Base-by-base conservation (phyloP, 305 asterid genomes). In the Ruellia speciosa region DNA sequence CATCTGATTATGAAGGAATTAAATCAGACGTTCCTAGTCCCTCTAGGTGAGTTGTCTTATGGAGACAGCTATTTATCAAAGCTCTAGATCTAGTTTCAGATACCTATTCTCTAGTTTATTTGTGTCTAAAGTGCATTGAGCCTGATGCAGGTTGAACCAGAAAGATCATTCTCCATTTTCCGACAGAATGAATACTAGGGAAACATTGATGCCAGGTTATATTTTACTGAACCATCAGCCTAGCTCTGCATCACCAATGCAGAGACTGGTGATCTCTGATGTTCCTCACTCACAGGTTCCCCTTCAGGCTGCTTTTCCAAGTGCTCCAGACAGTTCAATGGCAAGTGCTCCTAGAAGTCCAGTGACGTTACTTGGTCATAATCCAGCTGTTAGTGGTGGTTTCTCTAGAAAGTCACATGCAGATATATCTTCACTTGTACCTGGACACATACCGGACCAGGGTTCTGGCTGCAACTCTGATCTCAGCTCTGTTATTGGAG, bases 341-440 rank as follows among this genome's bases (percentile, higher is more conserved):
- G 79, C 95, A 47, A 88, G 95, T 76, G 95, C 95, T 69, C 81
- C 90, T 63, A 79, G 89, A 78, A 85, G 93, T 72, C 95, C 95
- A 18, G 72, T 77, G 73, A 76, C 85, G 73, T 66, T 65, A 62
- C 69, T 73, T 59, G 71, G 77, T 52, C 68, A 65, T 9, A 88
- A 86, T 37, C 85, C 74, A 64, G 61, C 68, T 49, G 48, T 70
- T 41, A 70, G 63, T 52, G 60, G 68, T 62, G 76, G 79, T 64
- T 62, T 75, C 57, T 69, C 79, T 18, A 89, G 87, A 70, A 82
- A 72, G 69, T 71, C 77, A 7, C 65, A 64, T 75, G 69, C 80
- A 49, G 88, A 82, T 60, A 56, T 82, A 60, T 67, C 72, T 48
- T 43, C 67, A 20, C 72, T 70, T 60, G 88, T 81, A 74, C 78